Percentiles rank a stretch among this genome's conserved stretches.
phyloP scores from a whole-genome alignment of 2,329 filamentous ascomycete species.

The Lachnellula arida region DNA sequence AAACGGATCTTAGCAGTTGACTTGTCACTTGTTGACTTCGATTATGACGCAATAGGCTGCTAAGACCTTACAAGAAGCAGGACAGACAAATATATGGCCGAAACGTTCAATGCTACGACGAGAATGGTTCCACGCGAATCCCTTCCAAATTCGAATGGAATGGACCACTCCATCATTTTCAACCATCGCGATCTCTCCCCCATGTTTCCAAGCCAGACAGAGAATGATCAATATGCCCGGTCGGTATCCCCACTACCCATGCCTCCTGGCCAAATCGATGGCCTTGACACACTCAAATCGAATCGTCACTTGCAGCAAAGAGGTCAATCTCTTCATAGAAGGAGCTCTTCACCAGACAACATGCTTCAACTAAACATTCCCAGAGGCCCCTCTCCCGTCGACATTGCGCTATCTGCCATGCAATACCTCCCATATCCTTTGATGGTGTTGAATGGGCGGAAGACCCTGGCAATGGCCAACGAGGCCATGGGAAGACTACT shows the following conservation, averaged over 20 bases:
- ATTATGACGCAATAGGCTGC: neutral
- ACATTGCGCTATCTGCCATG: conserved; percentile 62
- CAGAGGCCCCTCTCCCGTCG: conserved; percentile 41
- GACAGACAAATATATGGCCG: neutral
- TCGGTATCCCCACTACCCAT: conserved; percentile 25
- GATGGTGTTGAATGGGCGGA: conserved; percentile 61
- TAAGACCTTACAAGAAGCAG: neutral
- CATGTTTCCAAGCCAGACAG: neutral
- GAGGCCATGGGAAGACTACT: conserved; percentile 69
- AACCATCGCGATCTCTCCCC: neutral
- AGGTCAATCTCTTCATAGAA: conserved; percentile 16
- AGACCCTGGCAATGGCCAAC: conserved; percentile 69
- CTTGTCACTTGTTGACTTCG: no score
- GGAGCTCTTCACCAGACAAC: conserved; percentile 8
- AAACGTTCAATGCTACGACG: neutral
- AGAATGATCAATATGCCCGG: conserved; percentile 9
- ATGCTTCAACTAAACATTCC: conserved; percentile 37
- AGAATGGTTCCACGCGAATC: neutral
- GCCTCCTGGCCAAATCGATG: conserved; percentile 26
- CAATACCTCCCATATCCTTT: conserved; percentile 71
- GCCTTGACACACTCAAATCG: conserved; percentile 22
- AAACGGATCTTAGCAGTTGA: no score
- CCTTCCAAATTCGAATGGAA: neutral
- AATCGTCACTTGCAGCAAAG: conserved; percentile 8
- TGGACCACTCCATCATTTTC: neutral